These are phyloP conservation scores for Fusarium subglutinans DNA, from an alignment of 2,329 filamentous ascomycete species.

Conservation along the genomic window DNA sequence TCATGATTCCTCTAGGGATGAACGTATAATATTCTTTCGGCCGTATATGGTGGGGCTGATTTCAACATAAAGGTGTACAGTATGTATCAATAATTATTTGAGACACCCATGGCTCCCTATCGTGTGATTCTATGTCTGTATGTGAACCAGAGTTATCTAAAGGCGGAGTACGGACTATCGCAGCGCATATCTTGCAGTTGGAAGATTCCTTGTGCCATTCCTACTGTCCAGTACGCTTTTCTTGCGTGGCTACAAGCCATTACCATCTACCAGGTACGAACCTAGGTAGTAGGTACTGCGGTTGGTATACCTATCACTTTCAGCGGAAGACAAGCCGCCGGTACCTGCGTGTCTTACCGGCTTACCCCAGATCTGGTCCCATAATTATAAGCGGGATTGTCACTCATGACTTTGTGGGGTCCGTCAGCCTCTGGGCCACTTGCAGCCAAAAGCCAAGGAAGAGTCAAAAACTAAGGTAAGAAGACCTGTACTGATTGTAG, in stretches of 20 bases:
- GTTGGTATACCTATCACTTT: not conserved
- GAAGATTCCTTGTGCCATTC: not conserved
- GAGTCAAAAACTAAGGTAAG: not conserved
- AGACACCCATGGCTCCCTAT: not conserved
- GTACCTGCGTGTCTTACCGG: conserved; percentile 32
- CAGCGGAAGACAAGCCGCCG: conserved; percentile 7
- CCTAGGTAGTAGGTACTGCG: too few relatives aligned
- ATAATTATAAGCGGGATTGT: conserved; percentile 14
- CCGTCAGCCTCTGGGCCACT: conserved; percentile 7
- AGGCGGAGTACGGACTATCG: not conserved
- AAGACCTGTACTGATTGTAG: conserved; percentile 10
- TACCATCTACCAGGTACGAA: not conserved
- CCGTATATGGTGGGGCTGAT: not conserved
- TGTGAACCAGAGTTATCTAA: not conserved
- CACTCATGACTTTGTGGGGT: not conserved
- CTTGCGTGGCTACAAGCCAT: not conserved
- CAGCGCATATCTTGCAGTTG: not conserved
- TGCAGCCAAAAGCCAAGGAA: not conserved
- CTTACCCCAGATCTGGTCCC: conserved; percentile 34
- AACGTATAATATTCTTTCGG: not conserved
- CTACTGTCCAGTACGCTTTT: not conserved
- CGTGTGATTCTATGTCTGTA: not conserved
- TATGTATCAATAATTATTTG: not conserved
- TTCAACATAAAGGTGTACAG: not conserved
- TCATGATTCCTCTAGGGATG: not conserved